Conservation (phyloP, 495 filamentous ascomycete genomes). For the Penicillium ucsense region DNA sequence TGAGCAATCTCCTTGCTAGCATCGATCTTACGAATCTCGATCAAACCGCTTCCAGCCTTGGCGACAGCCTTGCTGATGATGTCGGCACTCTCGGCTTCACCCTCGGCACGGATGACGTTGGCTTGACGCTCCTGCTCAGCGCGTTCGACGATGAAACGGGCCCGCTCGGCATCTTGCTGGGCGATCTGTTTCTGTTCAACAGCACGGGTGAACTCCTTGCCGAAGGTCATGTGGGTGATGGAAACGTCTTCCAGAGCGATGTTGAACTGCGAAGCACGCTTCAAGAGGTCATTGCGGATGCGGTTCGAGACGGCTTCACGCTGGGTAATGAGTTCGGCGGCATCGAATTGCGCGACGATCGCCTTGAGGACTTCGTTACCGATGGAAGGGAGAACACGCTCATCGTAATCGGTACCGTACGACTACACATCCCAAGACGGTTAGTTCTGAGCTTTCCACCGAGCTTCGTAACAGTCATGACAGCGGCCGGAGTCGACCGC, state of each 20-base stretch:
- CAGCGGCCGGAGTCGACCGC: too few relatives aligned
- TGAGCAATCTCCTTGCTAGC: constrained; percentile 93
- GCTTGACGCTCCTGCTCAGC: constrained; percentile 98
- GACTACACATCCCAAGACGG: constrained; percentile 20
- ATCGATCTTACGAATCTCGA: constrained; percentile 94
- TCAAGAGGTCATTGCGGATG: constrained; percentile 89
- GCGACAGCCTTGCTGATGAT: constrained; percentile 86
- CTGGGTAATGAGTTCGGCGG: constrained; percentile 98
- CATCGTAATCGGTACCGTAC: constrained; percentile 96
- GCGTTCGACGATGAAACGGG: constrained; percentile 96
- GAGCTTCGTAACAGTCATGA: too few relatives aligned
- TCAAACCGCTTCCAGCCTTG: constrained; percentile 84
- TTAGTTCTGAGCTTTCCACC: background rate
- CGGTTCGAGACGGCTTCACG: constrained; percentile 92
- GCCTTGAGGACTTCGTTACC: constrained; percentile 99
- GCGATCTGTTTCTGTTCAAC: constrained; percentile 99
- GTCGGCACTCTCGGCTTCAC: constrained; percentile 92
- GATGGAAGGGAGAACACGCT: constrained; percentile 98
- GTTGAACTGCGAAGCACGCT: constrained; percentile 97
- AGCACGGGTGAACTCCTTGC: constrained; percentile 95
- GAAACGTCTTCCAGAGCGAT: constrained; percentile 97
- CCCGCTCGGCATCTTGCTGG: constrained; percentile 96
- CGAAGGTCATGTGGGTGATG: constrained; percentile 99
- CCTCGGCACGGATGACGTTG: constrained; percentile 95
- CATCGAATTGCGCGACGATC: constrained; percentile 98